Conservation (phyloP, 1,284 basidiomycete genomes). For the Rhodotorula sp. region DNA sequence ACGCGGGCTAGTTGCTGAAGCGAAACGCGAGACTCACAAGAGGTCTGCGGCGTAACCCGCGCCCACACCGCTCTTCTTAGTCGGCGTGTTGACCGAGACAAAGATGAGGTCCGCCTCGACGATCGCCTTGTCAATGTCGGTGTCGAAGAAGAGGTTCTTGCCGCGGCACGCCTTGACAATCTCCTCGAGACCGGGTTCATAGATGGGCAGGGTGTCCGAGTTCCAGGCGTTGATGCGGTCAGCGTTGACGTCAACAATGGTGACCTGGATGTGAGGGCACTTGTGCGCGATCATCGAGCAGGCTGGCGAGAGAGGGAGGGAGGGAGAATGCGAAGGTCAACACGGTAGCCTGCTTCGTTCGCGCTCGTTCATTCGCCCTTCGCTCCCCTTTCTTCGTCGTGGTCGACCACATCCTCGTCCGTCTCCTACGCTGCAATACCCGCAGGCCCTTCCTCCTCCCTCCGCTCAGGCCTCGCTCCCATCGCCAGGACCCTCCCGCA, state of each 20-base stretch:
- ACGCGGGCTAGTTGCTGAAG: not conserved
- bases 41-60: conserved; percentile 97
- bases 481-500: too few species aligned
- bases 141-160: conserved; percentile 95
- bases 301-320: conserved; percentile 21
- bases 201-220: conserved; percentile 69
- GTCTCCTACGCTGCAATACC: too few species aligned
- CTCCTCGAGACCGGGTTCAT: conserved; percentile 94
- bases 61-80: conserved; percentile 95
- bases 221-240: conserved; percentile 96
- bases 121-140: conserved; percentile 90
- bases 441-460: too few species aligned
- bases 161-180: conserved; percentile 86
- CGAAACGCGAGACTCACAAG: conserved; percentile 62
- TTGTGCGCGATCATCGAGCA: conserved; percentile 63
- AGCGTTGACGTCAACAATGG: conserved; percentile 96
- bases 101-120: conserved; percentile 78
- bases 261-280: conserved; percentile 90
- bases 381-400: too few species aligned
- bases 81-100: conserved; percentile 84
- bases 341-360: too few species aligned
- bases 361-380: too few species aligned
- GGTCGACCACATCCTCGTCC: too few species aligned
- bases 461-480: too few species aligned
- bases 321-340: not conserved